A percentile compares a stretch with the other conserved stretches of the same genome.
These are phyloP conservation scores for Thraustochytrium sp. DNA, from an alignment of 352 stramenopile species.

Conservation along the genomic window DNA sequence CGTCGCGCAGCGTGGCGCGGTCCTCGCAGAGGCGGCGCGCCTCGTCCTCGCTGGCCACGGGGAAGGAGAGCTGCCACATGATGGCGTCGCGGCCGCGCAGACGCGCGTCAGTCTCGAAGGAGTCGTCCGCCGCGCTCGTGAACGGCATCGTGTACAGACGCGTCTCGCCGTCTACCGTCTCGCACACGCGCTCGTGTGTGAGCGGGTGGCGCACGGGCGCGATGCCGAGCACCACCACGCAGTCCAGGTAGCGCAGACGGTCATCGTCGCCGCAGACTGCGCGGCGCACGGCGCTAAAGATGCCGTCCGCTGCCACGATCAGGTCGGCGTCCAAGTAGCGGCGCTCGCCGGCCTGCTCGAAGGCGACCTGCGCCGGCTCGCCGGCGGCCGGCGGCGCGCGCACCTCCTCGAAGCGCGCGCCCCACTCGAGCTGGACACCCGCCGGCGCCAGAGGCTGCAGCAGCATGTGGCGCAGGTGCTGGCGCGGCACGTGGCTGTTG, in stretches of 20 bases:
- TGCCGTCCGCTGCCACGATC: slow-evolving; percentile 57
- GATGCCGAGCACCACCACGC: slow-evolving; percentile 65
- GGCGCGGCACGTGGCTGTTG: slow-evolving; percentile 66
- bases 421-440: slow-evolving; percentile 44
- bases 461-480: slow-evolving; percentile 58
- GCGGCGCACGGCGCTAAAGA: slow-evolving; percentile 38
- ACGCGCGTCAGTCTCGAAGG: neutral
- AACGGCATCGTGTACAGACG: slow-evolving; percentile 67
- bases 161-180: slow-evolving; percentile 64
- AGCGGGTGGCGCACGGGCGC: slow-evolving; percentile 39
- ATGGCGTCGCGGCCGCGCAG: slow-evolving; percentile 44
- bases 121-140: neutral
- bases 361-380: neutral
- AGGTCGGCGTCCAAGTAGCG: slow-evolving; percentile 10
- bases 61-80: slow-evolving; percentile 75
- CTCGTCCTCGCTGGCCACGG: slow-evolving; percentile 54
- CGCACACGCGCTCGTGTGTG: slow-evolving; percentile 58
- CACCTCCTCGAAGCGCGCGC: neutral
- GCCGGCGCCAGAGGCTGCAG: slow-evolving; percentile 49
- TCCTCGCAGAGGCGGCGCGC: neutral
- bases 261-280: neutral
- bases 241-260: slow-evolving; percentile 1
- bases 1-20: slow-evolving; percentile 53
- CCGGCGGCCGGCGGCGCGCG: neutral
- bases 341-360: too few species aligned